Conservation (phyloP, 2,329 filamentous ascomycete genomes). For the Hypoxylon sp. region DNA sequence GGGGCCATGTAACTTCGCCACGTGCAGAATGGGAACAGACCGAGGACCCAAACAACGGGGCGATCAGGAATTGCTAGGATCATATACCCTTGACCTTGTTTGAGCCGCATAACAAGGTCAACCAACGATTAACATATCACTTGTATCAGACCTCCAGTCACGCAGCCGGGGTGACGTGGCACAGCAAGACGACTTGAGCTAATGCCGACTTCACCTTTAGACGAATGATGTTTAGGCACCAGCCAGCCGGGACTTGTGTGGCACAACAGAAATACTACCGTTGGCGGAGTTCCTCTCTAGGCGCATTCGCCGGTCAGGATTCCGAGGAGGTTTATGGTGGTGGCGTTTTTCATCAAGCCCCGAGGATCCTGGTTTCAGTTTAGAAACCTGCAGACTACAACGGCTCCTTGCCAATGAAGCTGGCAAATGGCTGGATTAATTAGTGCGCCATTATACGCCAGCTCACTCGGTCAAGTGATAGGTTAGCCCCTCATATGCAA, state of each 20-base stretch:
- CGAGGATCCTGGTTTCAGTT: neutral
- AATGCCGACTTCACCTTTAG: constrained; percentile 16
- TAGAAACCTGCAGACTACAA: neutral
- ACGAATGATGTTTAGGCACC: constrained; percentile 19
- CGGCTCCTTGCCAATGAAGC: neutral
- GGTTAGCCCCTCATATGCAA: neutral
- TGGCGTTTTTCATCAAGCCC: neutral
- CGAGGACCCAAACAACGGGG: constrained; percentile 20
- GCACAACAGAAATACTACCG: constrained; percentile 4
- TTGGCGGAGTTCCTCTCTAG: constrained; percentile 1
- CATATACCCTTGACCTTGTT: constrained; percentile 26
- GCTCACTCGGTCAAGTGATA: neutral
- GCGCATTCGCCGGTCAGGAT: neutral
- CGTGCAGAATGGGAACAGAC: constrained; percentile 37
- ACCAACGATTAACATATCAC: constrained; percentile 23
- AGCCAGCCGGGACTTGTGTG: constrained; percentile 6
- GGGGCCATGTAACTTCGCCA: constrained; percentile 38
- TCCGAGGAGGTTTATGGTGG: neutral
- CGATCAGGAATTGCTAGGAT: constrained; percentile 21
- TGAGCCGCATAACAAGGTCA: constrained; percentile 34
- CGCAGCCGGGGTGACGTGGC: constrained; percentile 30
- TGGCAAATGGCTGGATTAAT: neutral
- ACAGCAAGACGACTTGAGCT: constrained; percentile 16
- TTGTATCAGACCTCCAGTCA: constrained; percentile 26
- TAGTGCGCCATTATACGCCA: neutral